Conservation (phyloP, 805 yeast species). For the Ogataea dorogensis region DNA sequence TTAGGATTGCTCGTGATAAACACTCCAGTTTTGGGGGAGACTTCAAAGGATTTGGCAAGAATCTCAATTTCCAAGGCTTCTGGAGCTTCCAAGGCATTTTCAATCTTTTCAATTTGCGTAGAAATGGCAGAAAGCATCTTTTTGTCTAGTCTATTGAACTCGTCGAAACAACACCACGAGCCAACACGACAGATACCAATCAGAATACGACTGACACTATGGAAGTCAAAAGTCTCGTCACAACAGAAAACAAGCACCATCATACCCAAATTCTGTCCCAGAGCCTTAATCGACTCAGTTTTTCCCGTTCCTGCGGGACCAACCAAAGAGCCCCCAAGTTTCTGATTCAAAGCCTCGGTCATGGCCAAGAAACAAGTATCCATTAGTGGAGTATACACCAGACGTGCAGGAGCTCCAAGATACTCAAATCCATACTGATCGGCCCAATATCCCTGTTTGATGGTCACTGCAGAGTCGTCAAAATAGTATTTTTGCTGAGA, state of each 20-base stretch:
- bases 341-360: slow-evolving; percentile 70
- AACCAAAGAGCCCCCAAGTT: slow-evolving; percentile 83
- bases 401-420: slow-evolving; percentile 66
- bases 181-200: slow-evolving; percentile 80
- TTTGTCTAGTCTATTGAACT: slow-evolving; percentile 77
- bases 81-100: slow-evolving; percentile 42
- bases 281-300: slow-evolving; percentile 84
- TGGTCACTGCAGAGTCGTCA: slow-evolving; percentile 31
- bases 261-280: slow-evolving; percentile 76
- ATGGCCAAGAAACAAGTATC: slow-evolving; percentile 63
- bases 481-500: slow-evolving; percentile 51
- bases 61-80: slow-evolving; percentile 36
- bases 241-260: slow-evolving; percentile 87
- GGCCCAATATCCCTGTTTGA: slow-evolving; percentile 51
- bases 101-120: slow-evolving; percentile 72
- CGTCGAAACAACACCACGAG: slow-evolving; percentile 96
- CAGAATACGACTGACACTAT: slow-evolving; percentile 72
- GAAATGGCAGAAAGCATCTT: slow-evolving; percentile 81
- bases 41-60: slow-evolving; percentile 39
- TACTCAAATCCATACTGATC: slow-evolving; percentile 79
- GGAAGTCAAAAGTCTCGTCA: slow-evolving; percentile 84
- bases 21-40: slow-evolving; percentile 58
- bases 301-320: slow-evolving; percentile 99
- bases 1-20: slow-evolving; percentile 92
- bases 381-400: slow-evolving; percentile 76